These are phyloP conservation scores for Aegilops bicornis DNA, from an alignment of 176 grass and related monocot genomes.

Conservation along the genomic window DNA sequence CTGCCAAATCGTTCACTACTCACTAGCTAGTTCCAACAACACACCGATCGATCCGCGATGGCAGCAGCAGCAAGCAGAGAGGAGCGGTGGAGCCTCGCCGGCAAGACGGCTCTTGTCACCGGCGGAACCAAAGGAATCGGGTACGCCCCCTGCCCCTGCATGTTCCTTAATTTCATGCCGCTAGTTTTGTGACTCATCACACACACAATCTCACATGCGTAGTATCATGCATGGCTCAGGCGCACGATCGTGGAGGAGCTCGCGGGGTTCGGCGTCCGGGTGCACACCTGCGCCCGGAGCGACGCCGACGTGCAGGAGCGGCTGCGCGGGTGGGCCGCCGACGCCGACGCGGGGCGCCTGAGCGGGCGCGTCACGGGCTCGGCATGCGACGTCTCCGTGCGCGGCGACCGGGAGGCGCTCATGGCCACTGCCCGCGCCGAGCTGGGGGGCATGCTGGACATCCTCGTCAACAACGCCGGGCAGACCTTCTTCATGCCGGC, in stretches of 20 bases:
- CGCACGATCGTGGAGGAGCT: constrained; percentile 54
- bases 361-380: constrained; percentile 35
- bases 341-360: background rate
- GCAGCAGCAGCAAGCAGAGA: background rate
- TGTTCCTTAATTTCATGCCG: too few species aligned
- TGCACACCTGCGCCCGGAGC: constrained; percentile 46
- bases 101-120: constrained; percentile 20
- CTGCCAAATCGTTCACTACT: background rate
- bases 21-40: background rate
- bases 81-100: constrained; percentile 2
- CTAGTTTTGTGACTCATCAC: background rate
- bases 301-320: constrained; percentile 39
- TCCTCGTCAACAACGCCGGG: constrained; percentile 61
- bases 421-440: constrained; percentile 21
- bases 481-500: background rate
- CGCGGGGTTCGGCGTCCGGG: constrained; percentile 38
- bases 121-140: constrained; percentile 12
- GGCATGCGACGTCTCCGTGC: constrained; percentile 47
- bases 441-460: constrained; percentile 42
- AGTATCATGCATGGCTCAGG: background rate
- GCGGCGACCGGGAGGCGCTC: constrained; percentile 38
- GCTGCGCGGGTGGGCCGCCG: constrained; percentile 24
- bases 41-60: background rate
- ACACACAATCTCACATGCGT: background rate
- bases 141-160: background rate